Evolutionary conservation across 192 early-diverging fungal species (phyloP).

Genomic region (Borealophlyctis nickersoniae): DNA sequence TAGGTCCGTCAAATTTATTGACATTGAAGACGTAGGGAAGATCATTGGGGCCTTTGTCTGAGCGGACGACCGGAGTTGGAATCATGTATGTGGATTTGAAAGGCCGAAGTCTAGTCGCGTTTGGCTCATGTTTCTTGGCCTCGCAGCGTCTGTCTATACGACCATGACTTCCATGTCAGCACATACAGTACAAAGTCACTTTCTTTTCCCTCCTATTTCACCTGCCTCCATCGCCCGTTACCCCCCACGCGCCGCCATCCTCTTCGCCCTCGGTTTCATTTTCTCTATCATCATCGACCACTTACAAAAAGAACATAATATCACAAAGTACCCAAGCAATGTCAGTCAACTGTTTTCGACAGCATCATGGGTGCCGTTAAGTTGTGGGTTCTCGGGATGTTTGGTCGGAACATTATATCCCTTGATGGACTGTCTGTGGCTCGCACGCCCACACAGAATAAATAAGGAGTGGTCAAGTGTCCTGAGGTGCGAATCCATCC

Average conservation of each 20-base stretch:
- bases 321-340: conserved; percentile 46
- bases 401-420: conserved; percentile 63
- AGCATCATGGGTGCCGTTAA: conserved; percentile 61
- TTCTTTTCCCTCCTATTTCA: neutral
- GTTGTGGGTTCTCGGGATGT: conserved; percentile 55
- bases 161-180: too few species aligned
- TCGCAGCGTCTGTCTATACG: too few species aligned
- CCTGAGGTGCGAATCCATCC: conserved; percentile 41
- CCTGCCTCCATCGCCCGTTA: conserved; percentile 16
- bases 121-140: too few species aligned
- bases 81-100: too few species aligned
- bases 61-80: too few species aligned
- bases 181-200: too few species aligned
- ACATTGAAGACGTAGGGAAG: too few species aligned
- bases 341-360: conserved; percentile 46
- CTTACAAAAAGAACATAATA: conserved; percentile 57
- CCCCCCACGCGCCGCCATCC: conserved; percentile 50
- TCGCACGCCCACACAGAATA: conserved; percentile 30
- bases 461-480: conserved; percentile 55
- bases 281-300: conserved; percentile 64
- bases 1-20: too few species aligned
- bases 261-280: conserved; percentile 61
- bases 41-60: too few species aligned
- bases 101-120: too few species aligned
- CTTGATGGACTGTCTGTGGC: conserved; percentile 48